These are phyloP conservation scores for Guyanaporus albipodus DNA, from an alignment of 768 basidiomycete genomes.

Conservation along the genomic window DNA sequence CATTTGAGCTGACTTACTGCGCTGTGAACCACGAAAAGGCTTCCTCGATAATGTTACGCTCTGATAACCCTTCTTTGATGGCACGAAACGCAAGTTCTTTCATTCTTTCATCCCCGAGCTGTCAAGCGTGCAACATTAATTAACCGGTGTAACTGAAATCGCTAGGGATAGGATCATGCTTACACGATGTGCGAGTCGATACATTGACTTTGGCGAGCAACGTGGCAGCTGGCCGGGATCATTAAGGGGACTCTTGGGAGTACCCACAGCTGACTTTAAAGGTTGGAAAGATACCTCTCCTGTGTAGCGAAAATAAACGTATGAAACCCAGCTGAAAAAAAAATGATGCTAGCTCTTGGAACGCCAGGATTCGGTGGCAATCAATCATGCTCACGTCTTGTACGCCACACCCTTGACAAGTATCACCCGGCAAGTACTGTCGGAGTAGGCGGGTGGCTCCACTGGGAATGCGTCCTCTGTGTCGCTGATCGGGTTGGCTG, in stretches of 20 bases:
- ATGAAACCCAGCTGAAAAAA: conserved; percentile 22
- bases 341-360: too few relatives aligned
- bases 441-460: conserved; percentile 21
- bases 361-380: background rate
- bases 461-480: background rate
- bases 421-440: conserved; percentile 19
- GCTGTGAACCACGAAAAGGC: conserved; percentile 31
- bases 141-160: background rate
- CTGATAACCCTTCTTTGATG: conserved; percentile 21
- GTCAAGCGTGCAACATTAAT: background rate
- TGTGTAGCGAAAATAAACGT: conserved; percentile 31
- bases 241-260: background rate
- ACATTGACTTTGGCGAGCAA: conserved; percentile 39
- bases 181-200: conserved; percentile 30
- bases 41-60: conserved; percentile 27
- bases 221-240: background rate
- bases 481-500: too few relatives aligned
- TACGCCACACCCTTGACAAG: conserved; percentile 29
- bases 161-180: background rate
- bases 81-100: conserved; percentile 24
- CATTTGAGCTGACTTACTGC: conserved; percentile 20
- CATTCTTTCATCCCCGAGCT: conserved; percentile 26
- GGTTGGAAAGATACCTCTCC: conserved; percentile 25
- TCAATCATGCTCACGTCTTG: conserved; percentile 22
- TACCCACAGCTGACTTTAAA: conserved; percentile 18